Evolutionary conservation across 495 filamentous ascomycete species (phyloP), one percentile per base, ranked within the genome.

Genomic region (Lindgomyces ingoldianus): DNA sequence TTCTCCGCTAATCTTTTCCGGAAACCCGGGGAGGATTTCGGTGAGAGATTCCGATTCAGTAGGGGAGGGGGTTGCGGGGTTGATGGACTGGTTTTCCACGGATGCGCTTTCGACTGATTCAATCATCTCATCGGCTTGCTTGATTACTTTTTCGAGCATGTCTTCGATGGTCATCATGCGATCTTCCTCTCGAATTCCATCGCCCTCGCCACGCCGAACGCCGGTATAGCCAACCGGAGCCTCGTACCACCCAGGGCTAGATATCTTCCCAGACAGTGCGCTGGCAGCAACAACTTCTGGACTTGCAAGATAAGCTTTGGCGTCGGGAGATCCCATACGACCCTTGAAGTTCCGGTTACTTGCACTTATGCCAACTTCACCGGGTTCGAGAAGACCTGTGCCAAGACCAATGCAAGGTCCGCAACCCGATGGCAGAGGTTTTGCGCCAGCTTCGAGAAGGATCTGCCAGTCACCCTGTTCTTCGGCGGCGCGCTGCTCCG

Each of bases 341-440:
- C 91, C 93, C 76, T 94, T 93, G 81, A 96, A 96, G 75, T 96
- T 96, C 19, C 93, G 85, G 79, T 97, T 96, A 52, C 83, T 87
- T 0, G 91, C 90, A 64, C 83, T 87, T 70, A 96, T 95, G n/a
- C 93, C 93, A 26, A 93, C 86, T 76, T 96, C 91, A 1, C 90
- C 90, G 10, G 85, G 82, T 70, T 96, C 89, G 0, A 97, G 82
- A 0, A 96, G 80, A 9, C 93, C 93, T 0, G 85, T 88, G 3
- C 92, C 89, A 4, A 97, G 83, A 2, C 94, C 93, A 62, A 98
- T 97, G 73, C 93, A 98, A 1, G 90, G 89, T 1, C 89, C 92
- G 69, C 93, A 98, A 0, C 90, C 90, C 1, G 91, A 81, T 0
- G 90, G 90, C 0, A 96, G 78, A 0, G 86, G 78, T 46, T 83